Evolutionary conservation across 2,329 filamentous ascomycete genomes (phyloP).

Genomic region (Aciculosporium take): DNA sequence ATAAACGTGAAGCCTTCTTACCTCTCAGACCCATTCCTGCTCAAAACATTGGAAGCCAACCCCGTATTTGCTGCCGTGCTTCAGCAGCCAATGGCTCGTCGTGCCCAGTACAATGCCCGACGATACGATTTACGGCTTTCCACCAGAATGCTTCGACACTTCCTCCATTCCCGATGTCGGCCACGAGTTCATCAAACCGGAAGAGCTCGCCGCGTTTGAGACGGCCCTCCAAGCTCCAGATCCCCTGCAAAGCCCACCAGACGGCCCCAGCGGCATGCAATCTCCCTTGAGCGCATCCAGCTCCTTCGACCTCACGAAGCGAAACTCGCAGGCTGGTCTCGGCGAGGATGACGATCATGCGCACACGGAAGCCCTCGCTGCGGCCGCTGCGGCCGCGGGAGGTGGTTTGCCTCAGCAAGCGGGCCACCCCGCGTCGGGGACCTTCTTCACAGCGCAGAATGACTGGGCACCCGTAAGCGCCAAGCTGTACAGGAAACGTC

Average conservation of each 20-base stretch:
- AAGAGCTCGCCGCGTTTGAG: constrained; percentile 65
- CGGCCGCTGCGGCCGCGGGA: constrained; percentile 24
- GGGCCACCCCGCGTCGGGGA: constrained; percentile 19
- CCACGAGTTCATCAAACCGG: constrained; percentile 58
- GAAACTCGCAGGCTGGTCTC: constrained; percentile 20
- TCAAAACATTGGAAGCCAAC: background rate
- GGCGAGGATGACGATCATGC: constrained; percentile 19
- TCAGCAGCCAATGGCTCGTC: background rate
- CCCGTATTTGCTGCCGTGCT: background rate
- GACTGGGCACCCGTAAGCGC: constrained; percentile 89
- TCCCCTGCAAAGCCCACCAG: constrained; percentile 47
- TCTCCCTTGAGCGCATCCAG: constrained; percentile 24
- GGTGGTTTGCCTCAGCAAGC: constrained; percentile 17
- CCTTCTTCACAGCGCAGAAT: constrained; percentile 79
- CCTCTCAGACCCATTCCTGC: background rate
- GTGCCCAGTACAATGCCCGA: constrained; percentile 10
- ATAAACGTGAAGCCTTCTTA: too few relatives aligned
- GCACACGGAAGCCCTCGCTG: constrained; percentile 22
- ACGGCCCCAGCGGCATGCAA: constrained; percentile 29
- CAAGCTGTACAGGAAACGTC: constrained; percentile 34
- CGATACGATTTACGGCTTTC: constrained; percentile 38
- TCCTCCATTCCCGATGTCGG: constrained; percentile 63
- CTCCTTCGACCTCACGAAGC: constrained; percentile 29
- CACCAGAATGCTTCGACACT: constrained; percentile 51
- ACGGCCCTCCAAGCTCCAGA: constrained; percentile 73